phyloP scores from a whole-genome alignment of 306 rosid species.

The Acacia melanoxylon region DNA sequence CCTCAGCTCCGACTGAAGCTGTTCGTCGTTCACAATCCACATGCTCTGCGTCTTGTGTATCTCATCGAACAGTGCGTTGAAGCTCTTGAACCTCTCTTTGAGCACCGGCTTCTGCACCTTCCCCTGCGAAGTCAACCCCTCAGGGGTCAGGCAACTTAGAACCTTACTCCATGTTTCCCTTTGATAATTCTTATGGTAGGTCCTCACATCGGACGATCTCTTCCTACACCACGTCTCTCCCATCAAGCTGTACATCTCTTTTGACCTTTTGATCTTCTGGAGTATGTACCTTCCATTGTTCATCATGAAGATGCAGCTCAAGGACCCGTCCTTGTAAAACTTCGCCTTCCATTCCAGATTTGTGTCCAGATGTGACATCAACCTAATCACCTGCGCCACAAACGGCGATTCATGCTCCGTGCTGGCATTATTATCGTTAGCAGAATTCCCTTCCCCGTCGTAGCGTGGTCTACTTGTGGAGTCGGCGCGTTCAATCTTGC shows the following conservation, averaged over 20 bases:
- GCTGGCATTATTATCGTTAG: not conserved
- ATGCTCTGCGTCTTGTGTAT: slow-evolving; percentile 84
- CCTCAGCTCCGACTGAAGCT: slow-evolving; percentile 90
- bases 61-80: slow-evolving; percentile 75
- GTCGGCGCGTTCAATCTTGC: slow-evolving; percentile 48
- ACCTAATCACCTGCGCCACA: slow-evolving; percentile 40
- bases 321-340: slow-evolving; percentile 58
- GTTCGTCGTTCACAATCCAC: slow-evolving; percentile 95
- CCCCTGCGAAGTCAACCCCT: slow-evolving; percentile 63
- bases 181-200: slow-evolving; percentile 75
- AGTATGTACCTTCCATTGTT: slow-evolving; percentile 89
- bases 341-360: slow-evolving; percentile 61
- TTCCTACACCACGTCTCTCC: slow-evolving; percentile 80
- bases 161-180: slow-evolving; percentile 79
- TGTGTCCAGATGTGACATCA: slow-evolving; percentile 68
- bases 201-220: slow-evolving; percentile 62
- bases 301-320: slow-evolving; percentile 81
- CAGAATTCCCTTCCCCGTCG: slow-evolving; percentile 1
- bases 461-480: slow-evolving; percentile 37
- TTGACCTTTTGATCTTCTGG: slow-evolving; percentile 71
- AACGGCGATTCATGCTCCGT: slow-evolving; percentile 42
- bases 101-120: slow-evolving; percentile 68
- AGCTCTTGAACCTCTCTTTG: slow-evolving; percentile 87
- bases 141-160: slow-evolving; percentile 54
- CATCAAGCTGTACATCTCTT: slow-evolving; percentile 60